Evolutionary conservation across 192 early-diverging fungal genomes (phyloP).

Genomic region (Thamnidium elegans): DNA sequence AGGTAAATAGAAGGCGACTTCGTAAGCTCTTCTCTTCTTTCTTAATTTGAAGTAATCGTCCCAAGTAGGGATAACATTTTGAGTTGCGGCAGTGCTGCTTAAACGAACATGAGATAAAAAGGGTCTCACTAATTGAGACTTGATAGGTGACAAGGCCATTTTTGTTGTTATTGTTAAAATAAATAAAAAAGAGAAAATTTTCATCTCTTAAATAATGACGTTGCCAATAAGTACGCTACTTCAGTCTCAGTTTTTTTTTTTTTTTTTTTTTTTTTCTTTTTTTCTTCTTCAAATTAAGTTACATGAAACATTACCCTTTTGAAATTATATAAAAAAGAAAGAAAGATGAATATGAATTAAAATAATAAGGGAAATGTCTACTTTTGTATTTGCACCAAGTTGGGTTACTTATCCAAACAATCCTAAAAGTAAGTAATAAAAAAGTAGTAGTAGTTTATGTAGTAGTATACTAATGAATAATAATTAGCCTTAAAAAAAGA

Average conservation of each 20-base stretch:
- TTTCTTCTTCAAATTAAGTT: background rate
- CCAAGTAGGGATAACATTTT: slow-evolving; percentile 46
- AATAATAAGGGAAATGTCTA: slow-evolving; percentile 14
- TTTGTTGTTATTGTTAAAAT: background rate
- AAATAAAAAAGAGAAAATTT: background rate
- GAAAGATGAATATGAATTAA: background rate
- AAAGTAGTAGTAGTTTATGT: background rate
- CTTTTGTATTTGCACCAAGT: slow-evolving; percentile 18
- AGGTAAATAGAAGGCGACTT: slow-evolving; percentile 56
- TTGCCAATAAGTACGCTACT: background rate
- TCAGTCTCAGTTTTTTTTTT: slow-evolving; percentile 10
- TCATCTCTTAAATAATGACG: background rate
- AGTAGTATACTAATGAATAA: background rate
- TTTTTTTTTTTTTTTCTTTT: background rate
- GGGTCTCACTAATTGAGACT: slow-evolving; percentile 4
- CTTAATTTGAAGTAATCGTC: slow-evolving; percentile 65
- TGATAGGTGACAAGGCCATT: slow-evolving; percentile 12
- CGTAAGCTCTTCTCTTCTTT: slow-evolving; percentile 58
- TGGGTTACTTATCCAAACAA: slow-evolving; percentile 12
- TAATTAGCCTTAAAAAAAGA: background rate
- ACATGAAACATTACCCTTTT: background rate
- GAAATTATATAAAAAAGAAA: slow-evolving; percentile 3
- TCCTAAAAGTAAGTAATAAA: slow-evolving; percentile 11
- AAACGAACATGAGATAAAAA: slow-evolving; percentile 9
- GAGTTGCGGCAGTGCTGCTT: background rate